Evolutionary conservation across 2,329 filamentous ascomycete genomes (phyloP).

Genomic region (Monilinia vaccinii-corymbosi): DNA sequence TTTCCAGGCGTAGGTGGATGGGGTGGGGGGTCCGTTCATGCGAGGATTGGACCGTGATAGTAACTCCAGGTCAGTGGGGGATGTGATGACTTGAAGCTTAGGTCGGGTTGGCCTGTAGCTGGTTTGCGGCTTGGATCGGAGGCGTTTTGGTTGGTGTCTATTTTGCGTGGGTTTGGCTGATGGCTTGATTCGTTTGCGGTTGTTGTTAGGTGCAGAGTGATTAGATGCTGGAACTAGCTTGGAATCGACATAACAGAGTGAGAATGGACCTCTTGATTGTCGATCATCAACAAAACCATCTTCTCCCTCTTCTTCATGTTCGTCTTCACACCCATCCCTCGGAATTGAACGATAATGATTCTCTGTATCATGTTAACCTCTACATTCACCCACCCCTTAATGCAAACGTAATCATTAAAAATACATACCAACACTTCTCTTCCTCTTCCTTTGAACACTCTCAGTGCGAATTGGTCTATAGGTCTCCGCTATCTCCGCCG

Average conservation of each 20-base stretch:
- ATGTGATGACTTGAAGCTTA: background rate
- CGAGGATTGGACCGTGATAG: background rate
- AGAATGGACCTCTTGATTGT: too few species aligned
- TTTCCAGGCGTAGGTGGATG: background rate
- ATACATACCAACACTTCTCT: background rate
- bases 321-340: too few species aligned
- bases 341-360: too few species aligned
- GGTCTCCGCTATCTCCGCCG: background rate
- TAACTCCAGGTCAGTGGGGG: background rate
- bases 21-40: background rate
- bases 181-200: background rate
- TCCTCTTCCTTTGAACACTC: background rate
- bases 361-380: background rate
- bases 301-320: too few species aligned
- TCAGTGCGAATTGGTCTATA: background rate
- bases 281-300: too few species aligned
- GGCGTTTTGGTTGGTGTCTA: background rate
- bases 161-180: background rate
- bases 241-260: too few species aligned
- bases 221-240: too few species aligned
- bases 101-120: background rate
- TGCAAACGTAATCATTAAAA: background rate
- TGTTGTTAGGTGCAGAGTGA: background rate
- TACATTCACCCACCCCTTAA: background rate
- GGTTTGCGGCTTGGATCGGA: background rate